phyloP scores from a whole-genome alignment of 108 stramenopile genomes.

The Pseudonitzschia delicatissima region DNA sequence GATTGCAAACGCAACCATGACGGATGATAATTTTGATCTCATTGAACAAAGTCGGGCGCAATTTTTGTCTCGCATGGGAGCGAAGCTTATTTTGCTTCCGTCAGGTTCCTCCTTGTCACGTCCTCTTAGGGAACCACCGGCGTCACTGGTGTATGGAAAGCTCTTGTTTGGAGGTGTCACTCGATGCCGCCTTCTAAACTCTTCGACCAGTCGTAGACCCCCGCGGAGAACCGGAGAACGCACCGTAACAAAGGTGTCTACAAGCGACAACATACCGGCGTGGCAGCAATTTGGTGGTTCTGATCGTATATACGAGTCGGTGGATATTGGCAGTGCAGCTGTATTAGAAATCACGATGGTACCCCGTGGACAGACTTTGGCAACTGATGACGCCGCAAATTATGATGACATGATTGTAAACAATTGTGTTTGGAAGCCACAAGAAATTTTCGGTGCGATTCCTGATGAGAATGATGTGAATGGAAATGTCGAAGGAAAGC shows the following conservation, averaged over 20 bases:
- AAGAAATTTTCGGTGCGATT: conserved; percentile 38
- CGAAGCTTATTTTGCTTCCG: conserved; percentile 62
- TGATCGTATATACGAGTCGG: conserved; percentile 67
- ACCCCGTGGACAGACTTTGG: conserved; percentile 49
- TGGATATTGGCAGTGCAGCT: conserved; percentile 74
- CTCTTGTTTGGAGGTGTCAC: conserved; percentile 74
- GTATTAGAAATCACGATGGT: conserved; percentile 62
- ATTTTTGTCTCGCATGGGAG: conserved; percentile 54
- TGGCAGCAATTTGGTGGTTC: conserved; percentile 80
- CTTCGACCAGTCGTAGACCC: conserved; percentile 32
- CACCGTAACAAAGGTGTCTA: conserved; percentile 25
- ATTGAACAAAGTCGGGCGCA: conserved; percentile 45
- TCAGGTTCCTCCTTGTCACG: conserved; percentile 51
- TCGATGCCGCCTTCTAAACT: conserved; percentile 50
- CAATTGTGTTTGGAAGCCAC: conserved; percentile 48
- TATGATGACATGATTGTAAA: conserved; percentile 47
- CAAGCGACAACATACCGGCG: conserved; percentile 41
- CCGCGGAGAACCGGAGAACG: conserved; percentile 49
- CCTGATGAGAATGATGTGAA: conserved; percentile 7
- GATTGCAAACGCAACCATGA: conserved; percentile 38
- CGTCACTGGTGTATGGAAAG: conserved; percentile 70
- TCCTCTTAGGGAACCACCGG: conserved; percentile 55
- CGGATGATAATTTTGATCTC: conserved; percentile 34
- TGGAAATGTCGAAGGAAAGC: neutral
- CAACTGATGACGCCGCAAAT: conserved; percentile 7